Percentiles rank a stretch among this genome's conserved stretches.
Conservation (phyloP, 164 flowering plant genomes). For the Macadamia integrifolia region DNA sequence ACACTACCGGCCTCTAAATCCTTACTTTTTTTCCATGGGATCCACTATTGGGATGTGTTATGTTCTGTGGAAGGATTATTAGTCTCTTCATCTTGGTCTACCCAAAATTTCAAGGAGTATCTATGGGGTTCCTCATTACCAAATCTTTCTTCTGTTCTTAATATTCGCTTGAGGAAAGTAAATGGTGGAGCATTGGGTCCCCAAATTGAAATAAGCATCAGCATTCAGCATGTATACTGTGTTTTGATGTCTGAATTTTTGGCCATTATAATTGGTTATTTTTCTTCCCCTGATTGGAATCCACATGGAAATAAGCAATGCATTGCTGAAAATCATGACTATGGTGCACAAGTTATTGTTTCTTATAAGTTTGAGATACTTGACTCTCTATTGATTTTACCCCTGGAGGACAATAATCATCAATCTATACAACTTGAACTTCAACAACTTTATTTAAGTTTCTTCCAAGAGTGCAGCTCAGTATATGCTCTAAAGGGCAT, state of each 20-base stretch:
- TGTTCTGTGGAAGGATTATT: constrained; percentile 52
- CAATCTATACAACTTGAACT: constrained; percentile 52
- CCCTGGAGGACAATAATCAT: constrained; percentile 32
- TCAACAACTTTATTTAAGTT: constrained; percentile 50
- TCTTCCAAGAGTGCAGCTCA: constrained; percentile 18
- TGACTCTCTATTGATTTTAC: constrained; percentile 55
- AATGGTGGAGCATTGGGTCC: constrained; percentile 21
- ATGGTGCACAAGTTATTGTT: constrained; percentile 7
- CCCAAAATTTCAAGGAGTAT: constrained; percentile 27
- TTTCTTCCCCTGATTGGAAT: constrained; percentile 74
- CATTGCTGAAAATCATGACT: constrained; percentile 7
- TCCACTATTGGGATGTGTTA: constrained; percentile 46
- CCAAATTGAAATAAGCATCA: constrained; percentile 43
- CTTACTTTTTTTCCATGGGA: constrained; percentile 24
- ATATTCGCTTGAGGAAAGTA: constrained; percentile 48
- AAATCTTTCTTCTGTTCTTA: constrained; percentile 47
- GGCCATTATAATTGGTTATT: constrained; percentile 78
- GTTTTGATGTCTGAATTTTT: constrained; percentile 64
- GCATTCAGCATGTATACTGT: constrained; percentile 76
- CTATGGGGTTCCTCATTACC: constrained; percentile 63
- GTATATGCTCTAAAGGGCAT: constrained; percentile 33
- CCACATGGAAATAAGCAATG: constrained; percentile 18
- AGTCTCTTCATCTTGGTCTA: constrained; percentile 64
- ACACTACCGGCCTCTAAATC: constrained; percentile 41
- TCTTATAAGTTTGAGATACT: constrained; percentile 60